Percentiles rank a stretch among this genome's conserved stretches.
Evolutionary conservation across 768 basidiomycete species (phyloP).

Genomic region (Agrocybe praecox): DNA sequence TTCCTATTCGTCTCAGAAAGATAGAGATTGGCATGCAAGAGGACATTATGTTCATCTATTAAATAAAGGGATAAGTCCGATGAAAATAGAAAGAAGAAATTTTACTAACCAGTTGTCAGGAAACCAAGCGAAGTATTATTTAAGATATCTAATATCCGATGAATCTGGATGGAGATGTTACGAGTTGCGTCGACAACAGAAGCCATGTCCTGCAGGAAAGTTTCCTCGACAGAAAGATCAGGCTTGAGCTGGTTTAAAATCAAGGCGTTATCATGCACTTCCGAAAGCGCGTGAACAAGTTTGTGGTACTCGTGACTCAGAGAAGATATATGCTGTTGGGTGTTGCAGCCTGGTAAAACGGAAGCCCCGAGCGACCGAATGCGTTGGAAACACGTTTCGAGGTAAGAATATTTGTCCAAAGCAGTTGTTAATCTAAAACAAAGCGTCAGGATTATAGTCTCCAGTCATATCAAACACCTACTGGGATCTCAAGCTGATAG

Average conservation of each 20-base stretch:
- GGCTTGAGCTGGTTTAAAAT: slow-evolving; percentile 8
- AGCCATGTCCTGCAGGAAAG: slow-evolving; percentile 10
- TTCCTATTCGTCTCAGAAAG: slow-evolving; percentile 15
- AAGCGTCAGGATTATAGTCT: slow-evolving; percentile 2
- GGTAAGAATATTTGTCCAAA: background rate
- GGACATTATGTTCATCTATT: slow-evolving; percentile 36
- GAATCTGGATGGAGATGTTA: too few relatives aligned
- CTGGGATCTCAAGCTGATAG: slow-evolving; percentile 64
- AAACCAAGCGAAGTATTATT: background rate
- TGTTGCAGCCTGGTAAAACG: slow-evolving; percentile 21
- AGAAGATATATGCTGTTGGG: slow-evolving; percentile 18
- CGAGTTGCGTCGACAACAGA: background rate
- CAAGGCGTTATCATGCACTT: slow-evolving; percentile 9
- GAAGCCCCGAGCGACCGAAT: background rate
- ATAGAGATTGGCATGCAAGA: slow-evolving; percentile 29
- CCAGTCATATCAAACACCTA: slow-evolving; percentile 37
- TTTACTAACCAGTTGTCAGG: slow-evolving; percentile 14
- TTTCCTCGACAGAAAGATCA: background rate
- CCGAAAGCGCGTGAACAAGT: slow-evolving; percentile 24
- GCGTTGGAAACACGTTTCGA: too few relatives aligned
- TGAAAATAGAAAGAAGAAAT: background rate
- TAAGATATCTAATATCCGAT: too few relatives aligned
- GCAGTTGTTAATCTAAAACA: slow-evolving; percentile 31
- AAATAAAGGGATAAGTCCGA: background rate
- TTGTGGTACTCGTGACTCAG: slow-evolving; percentile 31